A percentile compares a stretch with the other conserved stretches of the same genome.
phyloP scores from a whole-genome alignment of 2,329 filamentous ascomycete genomes.

The Colletotrichum lentis region DNA sequence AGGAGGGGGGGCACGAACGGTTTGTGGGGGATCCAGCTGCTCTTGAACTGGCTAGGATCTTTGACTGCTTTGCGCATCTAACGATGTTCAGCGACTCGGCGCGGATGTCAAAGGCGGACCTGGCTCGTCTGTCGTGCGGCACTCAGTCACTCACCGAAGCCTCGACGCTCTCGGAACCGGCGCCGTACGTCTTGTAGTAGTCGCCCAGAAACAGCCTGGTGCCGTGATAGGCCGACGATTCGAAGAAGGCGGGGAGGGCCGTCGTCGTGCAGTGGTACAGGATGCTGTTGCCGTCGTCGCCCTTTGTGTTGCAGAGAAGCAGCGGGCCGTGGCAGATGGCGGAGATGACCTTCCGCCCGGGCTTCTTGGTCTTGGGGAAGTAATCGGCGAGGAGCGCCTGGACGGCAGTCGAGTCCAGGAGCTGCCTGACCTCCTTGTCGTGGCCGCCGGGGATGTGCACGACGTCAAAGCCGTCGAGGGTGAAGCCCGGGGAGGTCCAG shows the following conservation, averaged over 20 bases:
- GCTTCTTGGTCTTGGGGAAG: constrained; percentile 58
- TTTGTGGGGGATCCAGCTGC: constrained; percentile 45
- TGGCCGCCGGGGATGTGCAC: constrained; percentile 62
- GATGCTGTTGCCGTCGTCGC: constrained; percentile 54
- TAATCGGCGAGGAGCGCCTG: constrained; percentile 56
- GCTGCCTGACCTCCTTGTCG: constrained; percentile 59
- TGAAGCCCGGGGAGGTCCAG: constrained; percentile 56
- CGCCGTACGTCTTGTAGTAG: constrained; percentile 66
- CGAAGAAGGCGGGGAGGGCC: constrained; percentile 58
- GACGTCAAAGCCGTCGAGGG: constrained; percentile 56
- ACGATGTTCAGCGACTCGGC: not conserved
- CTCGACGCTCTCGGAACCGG: constrained; percentile 59
- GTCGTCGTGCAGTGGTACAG: constrained; percentile 59
- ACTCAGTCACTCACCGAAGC: constrained; percentile 53
- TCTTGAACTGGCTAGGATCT: constrained; percentile 55
- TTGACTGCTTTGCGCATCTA: constrained; percentile 56
- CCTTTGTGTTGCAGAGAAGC: constrained; percentile 55
- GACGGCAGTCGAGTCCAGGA: constrained; percentile 58
- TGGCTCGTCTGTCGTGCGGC: not conserved
- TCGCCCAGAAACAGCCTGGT: constrained; percentile 60
- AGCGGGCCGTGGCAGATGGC: constrained; percentile 64
- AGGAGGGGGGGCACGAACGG: constrained; percentile 25
- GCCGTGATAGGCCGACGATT: constrained; percentile 58
- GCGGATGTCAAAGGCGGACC: not conserved
- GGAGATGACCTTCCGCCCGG: constrained; percentile 54